phyloP scores from a whole-genome alignment of 1,284 basidiomycete species.

The Ganoderma sinense region DNA sequence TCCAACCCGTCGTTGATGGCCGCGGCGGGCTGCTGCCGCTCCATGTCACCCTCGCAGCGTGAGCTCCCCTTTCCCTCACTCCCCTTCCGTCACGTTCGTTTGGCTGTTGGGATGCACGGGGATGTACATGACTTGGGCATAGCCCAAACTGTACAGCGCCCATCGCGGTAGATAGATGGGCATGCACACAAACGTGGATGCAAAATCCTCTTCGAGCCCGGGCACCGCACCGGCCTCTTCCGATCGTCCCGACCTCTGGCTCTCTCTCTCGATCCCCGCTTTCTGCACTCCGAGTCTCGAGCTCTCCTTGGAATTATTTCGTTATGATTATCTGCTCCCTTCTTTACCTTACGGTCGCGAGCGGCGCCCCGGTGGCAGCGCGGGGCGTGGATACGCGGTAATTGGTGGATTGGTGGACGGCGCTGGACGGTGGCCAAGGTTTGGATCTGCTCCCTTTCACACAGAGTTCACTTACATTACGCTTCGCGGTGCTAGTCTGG shows the following conservation, averaged over 20 bases:
- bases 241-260: background rate
- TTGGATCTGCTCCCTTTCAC: background rate
- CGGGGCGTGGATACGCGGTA: conserved; percentile 3
- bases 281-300: background rate
- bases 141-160: background rate
- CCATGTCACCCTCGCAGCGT: conserved; percentile 32
- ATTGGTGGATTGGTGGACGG: background rate
- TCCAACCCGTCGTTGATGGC: conserved; percentile 46
- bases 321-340: conserved; percentile 4
- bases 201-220: background rate
- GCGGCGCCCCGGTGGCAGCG: conserved; percentile 5
- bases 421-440: background rate
- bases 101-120: too few species aligned
- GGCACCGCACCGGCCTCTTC: background rate
- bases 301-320: conserved; percentile 1
- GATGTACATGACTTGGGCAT: background rate
- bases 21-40: conserved; percentile 36
- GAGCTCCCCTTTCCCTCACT: background rate
- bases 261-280: background rate
- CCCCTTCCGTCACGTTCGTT: background rate
- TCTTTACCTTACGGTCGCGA: background rate
- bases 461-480: background rate
- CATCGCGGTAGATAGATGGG: background rate
- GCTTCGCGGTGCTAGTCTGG: conserved; percentile 5
- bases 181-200: background rate